Conservation (phyloP, 306 rosid species). For the Lagenaria siceraria region DNA sequence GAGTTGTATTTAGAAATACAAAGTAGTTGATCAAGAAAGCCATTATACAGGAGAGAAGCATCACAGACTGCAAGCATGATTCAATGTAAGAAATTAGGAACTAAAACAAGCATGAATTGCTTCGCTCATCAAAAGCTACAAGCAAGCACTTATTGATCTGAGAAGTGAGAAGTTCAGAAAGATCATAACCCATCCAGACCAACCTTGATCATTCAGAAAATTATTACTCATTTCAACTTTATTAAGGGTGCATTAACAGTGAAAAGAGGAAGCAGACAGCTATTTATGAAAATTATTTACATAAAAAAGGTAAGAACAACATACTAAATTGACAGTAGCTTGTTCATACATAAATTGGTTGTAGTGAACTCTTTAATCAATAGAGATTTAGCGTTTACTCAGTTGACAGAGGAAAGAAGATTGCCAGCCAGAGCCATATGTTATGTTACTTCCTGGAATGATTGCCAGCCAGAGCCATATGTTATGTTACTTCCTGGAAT, state of each 20-base stretch:
- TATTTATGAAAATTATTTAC: neutral
- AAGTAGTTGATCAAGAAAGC: slow-evolving; percentile 66
- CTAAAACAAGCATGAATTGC: neutral
- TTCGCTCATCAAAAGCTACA: neutral
- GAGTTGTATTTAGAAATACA: slow-evolving; percentile 58
- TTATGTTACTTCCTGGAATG: neutral
- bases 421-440: neutral
- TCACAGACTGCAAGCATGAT: slow-evolving; percentile 40
- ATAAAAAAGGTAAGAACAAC: neutral
- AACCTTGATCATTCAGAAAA: neutral
- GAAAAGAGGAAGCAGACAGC: neutral
- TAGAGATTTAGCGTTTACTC: neutral
- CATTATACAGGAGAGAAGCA: slow-evolving; percentile 61
- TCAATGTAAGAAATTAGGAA: neutral
- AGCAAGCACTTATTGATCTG: neutral
- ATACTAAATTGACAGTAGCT: neutral
- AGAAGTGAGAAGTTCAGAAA: neutral
- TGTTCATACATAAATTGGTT: neutral
- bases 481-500: neutral
- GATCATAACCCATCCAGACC: neutral
- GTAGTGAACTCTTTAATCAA: neutral
- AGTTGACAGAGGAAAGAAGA: neutral
- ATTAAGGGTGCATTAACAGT: neutral
- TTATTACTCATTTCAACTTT: neutral
- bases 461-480: neutral